Percentiles rank a stretch among this genome's conserved stretches.
These are phyloP conservation scores for Arachis stenosperma DNA, from an alignment of 306 rosid species.

Conservation along the genomic window DNA sequence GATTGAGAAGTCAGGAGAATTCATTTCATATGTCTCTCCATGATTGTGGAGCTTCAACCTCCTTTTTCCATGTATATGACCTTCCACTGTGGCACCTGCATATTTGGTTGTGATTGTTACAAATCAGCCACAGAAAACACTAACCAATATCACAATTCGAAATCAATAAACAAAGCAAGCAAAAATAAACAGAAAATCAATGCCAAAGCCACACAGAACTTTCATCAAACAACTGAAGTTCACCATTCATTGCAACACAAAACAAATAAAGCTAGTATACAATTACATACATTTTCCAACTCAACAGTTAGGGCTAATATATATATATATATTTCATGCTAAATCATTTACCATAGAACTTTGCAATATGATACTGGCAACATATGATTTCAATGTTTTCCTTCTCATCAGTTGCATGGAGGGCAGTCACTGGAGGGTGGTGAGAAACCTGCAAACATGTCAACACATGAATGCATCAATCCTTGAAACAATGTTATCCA, in stretches of 20 bases:
- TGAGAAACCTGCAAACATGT: slow-evolving; percentile 59
- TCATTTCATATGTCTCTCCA: slow-evolving; percentile 69
- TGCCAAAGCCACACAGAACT: too few relatives aligned
- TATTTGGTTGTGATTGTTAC: background rate
- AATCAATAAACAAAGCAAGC: too few relatives aligned
- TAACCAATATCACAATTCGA: too few relatives aligned
- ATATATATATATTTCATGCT: too few relatives aligned
- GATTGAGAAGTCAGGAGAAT: slow-evolving; percentile 52
- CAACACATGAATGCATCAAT: too few relatives aligned
- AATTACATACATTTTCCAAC: too few relatives aligned
- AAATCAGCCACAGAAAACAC: too few relatives aligned
- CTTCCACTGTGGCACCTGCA: slow-evolving; percentile 66
- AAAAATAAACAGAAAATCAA: too few relatives aligned
- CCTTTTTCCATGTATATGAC: slow-evolving; percentile 55
- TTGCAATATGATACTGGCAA: slow-evolving; percentile 57
- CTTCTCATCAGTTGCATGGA: slow-evolving; percentile 70
- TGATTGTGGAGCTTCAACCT: slow-evolving; percentile 61
- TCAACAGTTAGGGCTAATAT: too few relatives aligned
- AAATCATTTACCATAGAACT: slow-evolving; percentile 49
- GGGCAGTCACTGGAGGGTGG: slow-evolving; percentile 81
- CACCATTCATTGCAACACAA: too few relatives aligned
- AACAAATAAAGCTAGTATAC: too few relatives aligned
- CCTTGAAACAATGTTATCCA: background rate
- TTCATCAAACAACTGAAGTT: too few relatives aligned
- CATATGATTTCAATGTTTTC: slow-evolving; percentile 57